Percentiles rank a stretch among this genome's conserved stretches.
phyloP scores from a whole-genome alignment of 1,284 basidiomycete species.

The Leccinum griseonigrum region DNA sequence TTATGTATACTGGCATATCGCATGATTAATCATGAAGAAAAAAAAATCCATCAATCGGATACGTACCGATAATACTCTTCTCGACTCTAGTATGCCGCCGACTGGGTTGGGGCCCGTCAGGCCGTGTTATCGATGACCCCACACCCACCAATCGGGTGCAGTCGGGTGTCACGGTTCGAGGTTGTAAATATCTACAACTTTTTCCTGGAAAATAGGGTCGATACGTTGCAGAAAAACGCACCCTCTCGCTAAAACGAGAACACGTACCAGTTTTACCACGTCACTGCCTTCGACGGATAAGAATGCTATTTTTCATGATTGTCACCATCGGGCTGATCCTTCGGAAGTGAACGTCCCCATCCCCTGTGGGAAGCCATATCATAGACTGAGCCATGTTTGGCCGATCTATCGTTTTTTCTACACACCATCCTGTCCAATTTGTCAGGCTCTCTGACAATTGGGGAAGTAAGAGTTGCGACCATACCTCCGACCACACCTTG shows the following conservation, averaged over 20 bases:
- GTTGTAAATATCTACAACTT: slow-evolving; percentile 59
- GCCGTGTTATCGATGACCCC: slow-evolving; percentile 62
- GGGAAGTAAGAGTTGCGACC: slow-evolving; percentile 20
- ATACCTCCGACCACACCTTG: slow-evolving; percentile 74
- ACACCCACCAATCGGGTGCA: slow-evolving; percentile 65
- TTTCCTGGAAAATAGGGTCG: slow-evolving; percentile 39
- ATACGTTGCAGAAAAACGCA: slow-evolving; percentile 15
- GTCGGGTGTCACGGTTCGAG: slow-evolving; percentile 68
- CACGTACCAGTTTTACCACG: slow-evolving; percentile 47
- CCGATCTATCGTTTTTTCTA: slow-evolving; percentile 70
- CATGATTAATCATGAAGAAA: no score
- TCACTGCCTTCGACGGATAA: slow-evolving; percentile 54
- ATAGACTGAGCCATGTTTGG: slow-evolving; percentile 61
- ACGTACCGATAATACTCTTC: no score
- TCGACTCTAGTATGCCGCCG: no score
- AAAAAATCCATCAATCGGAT: no score
- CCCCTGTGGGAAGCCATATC: slow-evolving; percentile 67
- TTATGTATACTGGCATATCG: no score
- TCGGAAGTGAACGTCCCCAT: slow-evolving; percentile 37
- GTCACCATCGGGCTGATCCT: slow-evolving; percentile 14
- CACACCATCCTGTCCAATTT: slow-evolving; percentile 56
- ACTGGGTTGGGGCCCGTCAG: slow-evolving; percentile 38
- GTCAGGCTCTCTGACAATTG: slow-evolving; percentile 11
- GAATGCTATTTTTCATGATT: slow-evolving; percentile 41
- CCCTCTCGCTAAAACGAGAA: slow-evolving; percentile 5